These are phyloP conservation scores for Syzygium aqueum DNA, from an alignment of 345 rosid species.

Conservation along the genomic window DNA sequence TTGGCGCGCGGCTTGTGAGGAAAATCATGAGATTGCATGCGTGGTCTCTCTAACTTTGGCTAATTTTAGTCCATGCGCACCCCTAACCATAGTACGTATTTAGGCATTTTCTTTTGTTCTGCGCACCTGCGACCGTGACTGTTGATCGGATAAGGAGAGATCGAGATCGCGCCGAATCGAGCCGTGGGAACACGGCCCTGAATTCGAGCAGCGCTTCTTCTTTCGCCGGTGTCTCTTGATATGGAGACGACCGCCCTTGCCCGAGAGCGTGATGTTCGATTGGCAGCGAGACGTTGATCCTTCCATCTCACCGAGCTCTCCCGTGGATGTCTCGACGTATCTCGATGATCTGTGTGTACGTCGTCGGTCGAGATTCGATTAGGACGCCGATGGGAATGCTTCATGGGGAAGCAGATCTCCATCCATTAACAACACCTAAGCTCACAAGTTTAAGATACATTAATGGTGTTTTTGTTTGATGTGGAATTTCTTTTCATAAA, in stretches of 20 bases:
- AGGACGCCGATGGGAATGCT: fast-evolving
- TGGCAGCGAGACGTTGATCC: not conserved
- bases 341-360: fast-evolving
- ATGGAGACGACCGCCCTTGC: not conserved
- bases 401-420: not conserved
- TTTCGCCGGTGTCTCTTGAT: not conserved
- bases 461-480: not conserved
- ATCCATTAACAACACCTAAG: not conserved
- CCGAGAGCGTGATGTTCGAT: not conserved
- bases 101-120: not conserved
- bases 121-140: fast-evolving
- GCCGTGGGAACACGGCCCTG: fast-evolving
- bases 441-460: not conserved
- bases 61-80: not conserved
- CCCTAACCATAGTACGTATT: no score
- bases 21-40: not conserved
- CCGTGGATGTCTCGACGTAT: not conserved
- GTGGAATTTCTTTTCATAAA: not conserved
- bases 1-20: not conserved
- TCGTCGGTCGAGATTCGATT: fast-evolving
- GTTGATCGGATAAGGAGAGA: not conserved
- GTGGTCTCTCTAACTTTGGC: not conserved
- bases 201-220: not conserved
- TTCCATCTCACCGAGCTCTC: not conserved
- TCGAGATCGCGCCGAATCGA: not conserved